phyloP scores from a whole-genome alignment of 306 rosid species.

The Herpetospermum pedunculosum region DNA sequence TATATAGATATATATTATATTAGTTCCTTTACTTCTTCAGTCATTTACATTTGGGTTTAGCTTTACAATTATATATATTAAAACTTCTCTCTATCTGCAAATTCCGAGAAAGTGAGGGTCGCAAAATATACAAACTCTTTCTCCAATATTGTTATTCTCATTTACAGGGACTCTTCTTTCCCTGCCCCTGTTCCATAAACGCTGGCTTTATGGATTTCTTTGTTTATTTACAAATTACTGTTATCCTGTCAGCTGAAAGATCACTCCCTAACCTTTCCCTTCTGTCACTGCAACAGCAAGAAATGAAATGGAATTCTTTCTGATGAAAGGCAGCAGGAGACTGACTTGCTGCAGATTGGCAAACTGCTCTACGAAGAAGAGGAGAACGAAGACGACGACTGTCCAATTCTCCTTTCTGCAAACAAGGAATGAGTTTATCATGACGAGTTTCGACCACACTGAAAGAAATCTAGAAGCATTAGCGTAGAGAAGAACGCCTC shows the following conservation, averaged over 20 bases:
- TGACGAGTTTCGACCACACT: not conserved
- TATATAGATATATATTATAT: not conserved
- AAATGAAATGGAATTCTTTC: conserved; percentile 25
- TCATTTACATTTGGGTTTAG: conserved; percentile 45
- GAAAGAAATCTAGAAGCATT: not conserved
- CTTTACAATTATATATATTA: not conserved
- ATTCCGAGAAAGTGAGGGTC: not conserved
- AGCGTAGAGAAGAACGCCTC: not conserved
- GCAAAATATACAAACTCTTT: conserved; percentile 10
- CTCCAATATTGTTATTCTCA: conserved; percentile 6
- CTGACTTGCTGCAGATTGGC: conserved; percentile 10
- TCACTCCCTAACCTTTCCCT: conserved; percentile 27
- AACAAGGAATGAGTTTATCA: not conserved
- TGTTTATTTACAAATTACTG: conserved; percentile 44
- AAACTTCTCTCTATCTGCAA: conserved; percentile 4
- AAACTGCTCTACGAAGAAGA: conserved; percentile 27
- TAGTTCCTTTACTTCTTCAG: conserved; percentile 3
- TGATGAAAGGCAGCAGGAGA: conserved; percentile 20
- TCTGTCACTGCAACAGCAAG: conserved; percentile 41
- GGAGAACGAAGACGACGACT: conserved; percentile 51
- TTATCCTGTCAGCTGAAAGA: conserved; percentile 16
- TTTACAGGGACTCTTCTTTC: not conserved
- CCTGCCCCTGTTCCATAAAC: not conserved
- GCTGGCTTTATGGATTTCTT: conserved; percentile 12
- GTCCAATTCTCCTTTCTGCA: conserved; percentile 88